Evolutionary conservation across 768 basidiomycete genomes (phyloP).

Genomic region (Chlorophyllum brunneum): DNA sequence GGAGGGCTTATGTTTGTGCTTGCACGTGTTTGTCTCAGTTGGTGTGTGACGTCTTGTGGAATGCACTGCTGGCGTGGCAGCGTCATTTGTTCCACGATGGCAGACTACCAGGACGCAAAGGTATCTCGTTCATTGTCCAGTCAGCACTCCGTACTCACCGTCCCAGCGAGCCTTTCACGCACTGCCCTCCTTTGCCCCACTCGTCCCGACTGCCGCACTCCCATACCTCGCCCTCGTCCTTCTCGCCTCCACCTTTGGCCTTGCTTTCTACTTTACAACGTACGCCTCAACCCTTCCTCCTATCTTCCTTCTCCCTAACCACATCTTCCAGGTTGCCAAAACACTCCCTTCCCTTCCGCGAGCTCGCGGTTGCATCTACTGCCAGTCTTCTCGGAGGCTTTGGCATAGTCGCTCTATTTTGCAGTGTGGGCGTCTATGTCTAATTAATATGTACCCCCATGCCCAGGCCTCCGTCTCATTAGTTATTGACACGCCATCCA

Average conservation of each 20-base stretch:
- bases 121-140: conserved; percentile 26
- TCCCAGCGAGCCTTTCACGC: conserved; percentile 35
- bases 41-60: conserved; percentile 38
- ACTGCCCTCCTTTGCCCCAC: conserved; percentile 68
- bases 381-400: conserved; percentile 84
- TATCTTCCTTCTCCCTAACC: conserved; percentile 5
- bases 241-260: conserved; percentile 71
- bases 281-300: conserved; percentile 27
- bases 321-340: conserved; percentile 66
- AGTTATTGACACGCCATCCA: conserved; percentile 84
- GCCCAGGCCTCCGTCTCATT: conserved; percentile 18
- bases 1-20: conserved; percentile 46
- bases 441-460: conserved; percentile 27
- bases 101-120: conserved; percentile 51
- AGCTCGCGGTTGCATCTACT: conserved; percentile 62
- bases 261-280: conserved; percentile 91
- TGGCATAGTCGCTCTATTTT: conserved; percentile 88
- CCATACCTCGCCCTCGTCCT: conserved; percentile 74
- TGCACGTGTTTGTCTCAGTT: conserved; percentile 59
- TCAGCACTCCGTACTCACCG: conserved; percentile 17
- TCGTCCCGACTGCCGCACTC: conserved; percentile 61
- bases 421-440: conserved; percentile 80
- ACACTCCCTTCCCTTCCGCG: conserved; percentile 55
- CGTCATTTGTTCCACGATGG: conserved; percentile 35
- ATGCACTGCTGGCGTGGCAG: conserved; percentile 16